phyloP scores from a whole-genome alignment of 2,329 filamentous ascomycete genomes.

The Fusarium coicis region DNA sequence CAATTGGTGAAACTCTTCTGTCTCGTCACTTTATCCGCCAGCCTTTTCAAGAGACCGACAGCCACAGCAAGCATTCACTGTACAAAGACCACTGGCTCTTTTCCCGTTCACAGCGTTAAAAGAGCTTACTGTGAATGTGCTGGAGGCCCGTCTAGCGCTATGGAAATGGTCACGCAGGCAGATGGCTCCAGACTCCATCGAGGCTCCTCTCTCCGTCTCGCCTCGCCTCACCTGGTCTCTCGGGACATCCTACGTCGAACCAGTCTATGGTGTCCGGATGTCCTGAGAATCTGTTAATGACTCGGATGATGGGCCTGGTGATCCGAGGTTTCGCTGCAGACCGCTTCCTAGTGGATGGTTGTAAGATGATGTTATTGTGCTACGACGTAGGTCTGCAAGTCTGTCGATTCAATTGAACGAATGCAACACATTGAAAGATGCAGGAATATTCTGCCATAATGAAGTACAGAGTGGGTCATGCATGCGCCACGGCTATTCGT shows the following conservation, averaged over 20 bases:
- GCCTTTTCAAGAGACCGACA: slow-evolving; percentile 8
- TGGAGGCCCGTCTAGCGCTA: slow-evolving; percentile 30
- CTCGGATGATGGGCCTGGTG: slow-evolving; percentile 18
- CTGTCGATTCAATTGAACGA: slow-evolving; percentile 12
- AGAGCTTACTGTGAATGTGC: slow-evolving; percentile 24
- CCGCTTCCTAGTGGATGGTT: slow-evolving; percentile 21
- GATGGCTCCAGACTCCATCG: slow-evolving; percentile 32
- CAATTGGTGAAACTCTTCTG: slow-evolving; percentile 22
- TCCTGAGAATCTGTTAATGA: slow-evolving; percentile 18
- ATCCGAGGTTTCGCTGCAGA: slow-evolving; percentile 33
- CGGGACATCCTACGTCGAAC: slow-evolving; percentile 20
- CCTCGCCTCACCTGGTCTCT: slow-evolving; percentile 10
- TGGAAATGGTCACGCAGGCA: slow-evolving; percentile 32
- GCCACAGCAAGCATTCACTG: slow-evolving; percentile 15
- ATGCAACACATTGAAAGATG: slow-evolving; percentile 9
- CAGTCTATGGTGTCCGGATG: neutral
- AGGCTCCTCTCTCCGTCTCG: slow-evolving; percentile 28
- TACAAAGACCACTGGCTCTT: neutral
- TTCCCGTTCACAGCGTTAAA: slow-evolving; percentile 13
- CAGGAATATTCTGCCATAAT: neutral
- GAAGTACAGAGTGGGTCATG: slow-evolving; percentile 14
- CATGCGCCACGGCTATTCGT: slow-evolving; percentile 30
- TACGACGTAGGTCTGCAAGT: neutral
- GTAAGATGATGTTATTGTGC: slow-evolving; percentile 16
- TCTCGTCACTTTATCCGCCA: slow-evolving; percentile 19